Evolutionary conservation across 495 filamentous ascomycete species (phyloP), one percentile per base, ranked within the genome.

Genomic region (Talaromyces borbonicus): DNA sequence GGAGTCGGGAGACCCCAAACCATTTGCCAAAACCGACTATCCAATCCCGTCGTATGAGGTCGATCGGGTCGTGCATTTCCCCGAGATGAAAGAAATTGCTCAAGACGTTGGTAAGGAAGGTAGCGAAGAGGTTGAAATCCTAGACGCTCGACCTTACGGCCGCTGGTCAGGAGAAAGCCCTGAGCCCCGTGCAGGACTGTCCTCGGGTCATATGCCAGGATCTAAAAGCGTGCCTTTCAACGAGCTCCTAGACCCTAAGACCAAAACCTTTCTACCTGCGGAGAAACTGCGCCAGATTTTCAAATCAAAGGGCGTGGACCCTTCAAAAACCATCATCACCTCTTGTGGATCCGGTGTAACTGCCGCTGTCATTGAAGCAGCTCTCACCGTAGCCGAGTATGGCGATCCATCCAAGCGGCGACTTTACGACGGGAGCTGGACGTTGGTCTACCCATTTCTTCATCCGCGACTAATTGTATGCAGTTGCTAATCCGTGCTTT

Each of bases 351-450:
- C 90, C 9, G 92, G 92, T 20, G 92, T 98, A 29, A 97, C 89
- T 2, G 93, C 93, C n/a, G 83, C 81, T 9, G 75, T 96, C 14
- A 78, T 98, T 47, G 92, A 98, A 56, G 84, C 87, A 22, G 92
- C 92, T 4, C 63, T 98, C 29, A 74, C 69, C 20, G 81, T 85
- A 57, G 88, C 90, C 14, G 84, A 81, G 18, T 87, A 77, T 57
- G 84, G 82, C 9, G 66, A 77, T 26, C 68, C 79, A 5, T 72
- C 78, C 27, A 79, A 78, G 32, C 78, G 84, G 49, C 81, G 76
- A 56, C 69, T 96, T 20, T 98, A 98, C 59, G 92, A 97, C 72
- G 92, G 92, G 12, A 95, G 88, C 56, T 97, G 92, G 92, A 95
- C 90, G 84, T 93, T 61, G 84, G 87, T 45, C 40, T 43, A 26